Conservation (phyloP, 164 flowering plant genomes). For the Kalanchoe fedtschenkoi region DNA sequence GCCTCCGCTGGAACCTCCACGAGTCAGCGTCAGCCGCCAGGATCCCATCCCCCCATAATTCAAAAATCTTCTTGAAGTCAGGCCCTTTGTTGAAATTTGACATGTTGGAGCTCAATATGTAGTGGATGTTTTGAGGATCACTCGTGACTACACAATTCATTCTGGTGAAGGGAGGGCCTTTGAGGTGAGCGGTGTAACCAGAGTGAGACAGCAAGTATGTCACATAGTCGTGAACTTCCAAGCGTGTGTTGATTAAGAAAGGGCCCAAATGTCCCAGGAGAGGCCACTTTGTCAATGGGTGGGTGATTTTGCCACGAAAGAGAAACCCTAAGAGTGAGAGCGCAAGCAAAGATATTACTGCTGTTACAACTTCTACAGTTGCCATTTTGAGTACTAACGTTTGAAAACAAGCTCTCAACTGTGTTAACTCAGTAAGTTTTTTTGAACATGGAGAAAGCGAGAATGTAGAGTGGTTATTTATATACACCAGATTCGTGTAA, state of each 20-base stretch:
- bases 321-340: background rate
- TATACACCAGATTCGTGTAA: no score
- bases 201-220: background rate
- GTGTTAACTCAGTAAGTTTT: no score
- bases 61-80: constrained; percentile 17
- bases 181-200: background rate
- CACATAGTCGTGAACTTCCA: background rate
- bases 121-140: constrained; percentile 1
- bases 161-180: background rate
- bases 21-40: constrained; percentile 23
- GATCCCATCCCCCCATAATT: constrained; percentile 40
- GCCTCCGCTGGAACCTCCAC: constrained; percentile 16
- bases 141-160: background rate
- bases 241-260: background rate
- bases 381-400: background rate
- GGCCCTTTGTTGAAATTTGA: constrained; percentile 12
- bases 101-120: background rate
- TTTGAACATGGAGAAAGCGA: no score
- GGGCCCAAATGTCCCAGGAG: background rate
- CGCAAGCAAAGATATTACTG: background rate
- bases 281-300: background rate
- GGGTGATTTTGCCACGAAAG: background rate
- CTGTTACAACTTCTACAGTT: background rate
- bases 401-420: no score
- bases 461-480: no score